Percentiles rank a stretch among this genome's conserved stretches.
These are phyloP conservation scores for Pichia norvegensis DNA, from an alignment of 1,139 yeast genomes.

Conservation along the genomic window DNA sequence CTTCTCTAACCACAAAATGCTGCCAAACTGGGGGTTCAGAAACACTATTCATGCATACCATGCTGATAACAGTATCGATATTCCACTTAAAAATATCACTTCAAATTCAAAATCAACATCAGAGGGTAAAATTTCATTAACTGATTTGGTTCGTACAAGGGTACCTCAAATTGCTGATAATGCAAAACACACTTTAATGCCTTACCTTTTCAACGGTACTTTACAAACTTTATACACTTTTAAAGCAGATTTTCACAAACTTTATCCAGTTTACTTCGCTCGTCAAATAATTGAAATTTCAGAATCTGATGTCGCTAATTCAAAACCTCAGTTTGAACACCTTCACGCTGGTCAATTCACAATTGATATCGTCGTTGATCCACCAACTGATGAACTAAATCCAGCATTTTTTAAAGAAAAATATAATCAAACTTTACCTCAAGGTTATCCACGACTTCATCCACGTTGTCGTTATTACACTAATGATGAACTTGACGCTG, in stretches of 20 bases:
- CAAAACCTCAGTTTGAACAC: constrained; percentile 13
- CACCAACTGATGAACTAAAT: constrained; percentile 25
- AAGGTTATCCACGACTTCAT: constrained; percentile 67
- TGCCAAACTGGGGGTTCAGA: constrained; percentile 33
- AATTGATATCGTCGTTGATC: constrained; percentile 63
- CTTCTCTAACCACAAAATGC: constrained; percentile 2
- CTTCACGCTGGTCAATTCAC: constrained; percentile 55
- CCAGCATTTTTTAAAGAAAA: constrained; percentile 41
- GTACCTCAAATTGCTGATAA: constrained; percentile 42
- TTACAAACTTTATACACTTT: constrained; percentile 68
- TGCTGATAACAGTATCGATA: constrained; percentile 33
- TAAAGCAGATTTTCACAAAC: constrained; percentile 43
- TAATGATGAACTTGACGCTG: constrained; percentile 37
- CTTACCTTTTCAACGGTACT: constrained; percentile 62
- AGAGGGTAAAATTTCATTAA: constrained; percentile 25
- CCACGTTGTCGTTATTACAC: constrained; percentile 69
- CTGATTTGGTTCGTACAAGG: constrained; percentile 33
- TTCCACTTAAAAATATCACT: constrained; percentile 12
- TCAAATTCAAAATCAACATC: constrained; percentile 18
- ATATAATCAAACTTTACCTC: constrained; percentile 50
- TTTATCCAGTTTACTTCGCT: constrained; percentile 62
- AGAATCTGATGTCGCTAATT: constrained; percentile 29
- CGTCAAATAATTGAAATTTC: constrained; percentile 56
- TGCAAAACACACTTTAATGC: constrained; percentile 49
- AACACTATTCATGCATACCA: constrained; percentile 33